Conservation (phyloP, 441 rosid genomes). For the Arabidopsis lyrata region DNA sequence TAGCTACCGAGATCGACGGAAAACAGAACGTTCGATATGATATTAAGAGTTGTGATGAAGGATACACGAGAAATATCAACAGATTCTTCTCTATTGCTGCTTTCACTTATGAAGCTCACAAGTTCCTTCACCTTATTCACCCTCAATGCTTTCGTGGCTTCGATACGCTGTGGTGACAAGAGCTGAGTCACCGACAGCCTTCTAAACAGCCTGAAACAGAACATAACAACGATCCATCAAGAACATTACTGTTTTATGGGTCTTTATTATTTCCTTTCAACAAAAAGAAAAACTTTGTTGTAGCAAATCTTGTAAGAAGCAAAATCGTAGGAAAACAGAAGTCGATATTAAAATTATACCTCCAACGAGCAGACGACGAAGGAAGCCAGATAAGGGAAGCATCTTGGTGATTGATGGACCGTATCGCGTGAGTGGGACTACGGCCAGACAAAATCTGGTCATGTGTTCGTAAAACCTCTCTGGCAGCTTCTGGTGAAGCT, state of each 20-base stretch:
- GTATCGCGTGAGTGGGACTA: not conserved
- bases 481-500: conserved; percentile 49
- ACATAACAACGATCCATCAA: conserved; percentile 7
- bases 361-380: conserved; percentile 40
- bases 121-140: conserved; percentile 34
- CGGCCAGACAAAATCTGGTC: conserved; percentile 42
- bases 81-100: conserved; percentile 13
- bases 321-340: not conserved
- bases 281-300: not conserved
- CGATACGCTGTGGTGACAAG: conserved; percentile 35
- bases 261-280: not conserved
- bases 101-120: conserved; percentile 20
- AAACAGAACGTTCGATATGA: conserved; percentile 27
- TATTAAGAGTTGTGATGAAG: conserved; percentile 25
- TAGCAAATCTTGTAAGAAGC: not conserved
- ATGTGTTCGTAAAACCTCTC: conserved; percentile 48
- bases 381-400: conserved; percentile 39
- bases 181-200: conserved; percentile 30
- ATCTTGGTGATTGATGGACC: conserved; percentile 29
- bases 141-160: conserved; percentile 34
- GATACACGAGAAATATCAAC: conserved; percentile 24
- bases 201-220: conserved; percentile 22
- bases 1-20: conserved; percentile 33
- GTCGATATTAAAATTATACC: conserved; percentile 23
- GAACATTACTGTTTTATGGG: not conserved